Conservation (phyloP, 805 yeast genomes). For the Sugiyamaella floridensis region DNA sequence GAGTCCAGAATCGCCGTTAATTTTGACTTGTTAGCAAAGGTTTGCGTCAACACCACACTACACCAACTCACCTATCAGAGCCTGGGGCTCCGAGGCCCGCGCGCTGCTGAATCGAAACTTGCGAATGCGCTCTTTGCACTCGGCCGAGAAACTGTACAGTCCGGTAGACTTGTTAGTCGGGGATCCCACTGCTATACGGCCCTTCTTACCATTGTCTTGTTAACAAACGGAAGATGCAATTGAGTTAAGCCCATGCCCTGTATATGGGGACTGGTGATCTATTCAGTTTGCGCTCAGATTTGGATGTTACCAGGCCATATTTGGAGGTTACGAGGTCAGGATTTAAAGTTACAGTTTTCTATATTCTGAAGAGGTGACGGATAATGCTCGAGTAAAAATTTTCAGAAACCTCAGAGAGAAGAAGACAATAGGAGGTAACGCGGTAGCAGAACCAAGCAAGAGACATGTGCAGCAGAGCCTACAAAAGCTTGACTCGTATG, state of each 20-base stretch:
- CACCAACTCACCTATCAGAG: slow-evolving; percentile 47
- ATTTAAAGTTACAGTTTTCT: too few species aligned
- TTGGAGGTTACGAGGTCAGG: too few species aligned
- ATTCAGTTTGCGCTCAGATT: too few species aligned
- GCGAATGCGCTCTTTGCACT: slow-evolving; percentile 51
- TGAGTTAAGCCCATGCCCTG: neutral
- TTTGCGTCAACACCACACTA: neutral
- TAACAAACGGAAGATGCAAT: neutral
- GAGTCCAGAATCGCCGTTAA: slow-evolving; percentile 8
- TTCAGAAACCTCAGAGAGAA: too few species aligned
- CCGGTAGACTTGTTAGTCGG: neutral
- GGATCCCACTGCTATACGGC: neutral
- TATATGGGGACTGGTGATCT: too few species aligned
- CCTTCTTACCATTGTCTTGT: neutral
- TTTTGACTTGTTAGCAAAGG: slow-evolving; percentile 4
- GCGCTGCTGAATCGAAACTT: slow-evolving; percentile 72
- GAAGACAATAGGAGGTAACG: too few species aligned
- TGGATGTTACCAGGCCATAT: too few species aligned
- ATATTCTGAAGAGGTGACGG: too few species aligned
- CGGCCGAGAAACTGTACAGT: slow-evolving; percentile 56
- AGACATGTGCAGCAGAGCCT: too few species aligned
- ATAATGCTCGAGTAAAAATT: too few species aligned
- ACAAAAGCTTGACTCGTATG: too few species aligned
- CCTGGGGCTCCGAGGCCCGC: slow-evolving; percentile 54
- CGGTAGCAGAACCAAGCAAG: too few species aligned